Evolutionary conservation across 768 basidiomycete species (phyloP), one percentile per base, ranked within the genome.

Genomic region (Boletus coccyginus): DNA sequence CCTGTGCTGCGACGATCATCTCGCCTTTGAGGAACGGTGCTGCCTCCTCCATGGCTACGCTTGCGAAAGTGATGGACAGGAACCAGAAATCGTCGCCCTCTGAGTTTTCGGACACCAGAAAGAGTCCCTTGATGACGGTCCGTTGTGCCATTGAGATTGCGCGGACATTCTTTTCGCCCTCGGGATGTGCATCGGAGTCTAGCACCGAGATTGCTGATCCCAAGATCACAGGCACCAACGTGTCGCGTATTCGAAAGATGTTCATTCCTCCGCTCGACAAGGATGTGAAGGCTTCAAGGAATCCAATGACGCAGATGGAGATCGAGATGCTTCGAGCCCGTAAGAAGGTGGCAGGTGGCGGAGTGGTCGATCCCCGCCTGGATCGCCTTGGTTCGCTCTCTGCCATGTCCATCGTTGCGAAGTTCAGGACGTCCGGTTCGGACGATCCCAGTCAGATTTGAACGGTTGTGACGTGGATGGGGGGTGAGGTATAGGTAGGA

Each of bases 261-360:
- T 59, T 56, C 19, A 17, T 48, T 3, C 52, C 65, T 4, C n/a
- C 50, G 19, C 59, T 58, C 13, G 55, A 53, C 16, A 31, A 49
- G 32, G 32, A 38, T 1, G n/a, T 11, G 13, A 53, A 55, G 21
- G 40, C 10, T 3, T 50, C 46, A 14, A 56, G 7, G 33, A 52
- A 59, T 35, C 24, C 41, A 1, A 19, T 16, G 21, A 56, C 52
- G 9, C 53, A 52, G 19, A 55, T 50, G 1, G 58, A 56, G 43
- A 54, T 66, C 17, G 49, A 60, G 42, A 40, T 60, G 16, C 48
- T 50, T 0, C 27, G 58, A 21, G 29, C 46, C 8, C 53, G 5
- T 46, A 61, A 32, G 51, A 57, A 46, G 32, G 57, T 46, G 19
- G 57, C 42, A 0, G 35, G 41, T n/a, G 24, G 42, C 32, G 29